phyloP scores from a whole-genome alignment of 2,329 filamentous ascomycete genomes.

The Fonsecaea erecta region DNA sequence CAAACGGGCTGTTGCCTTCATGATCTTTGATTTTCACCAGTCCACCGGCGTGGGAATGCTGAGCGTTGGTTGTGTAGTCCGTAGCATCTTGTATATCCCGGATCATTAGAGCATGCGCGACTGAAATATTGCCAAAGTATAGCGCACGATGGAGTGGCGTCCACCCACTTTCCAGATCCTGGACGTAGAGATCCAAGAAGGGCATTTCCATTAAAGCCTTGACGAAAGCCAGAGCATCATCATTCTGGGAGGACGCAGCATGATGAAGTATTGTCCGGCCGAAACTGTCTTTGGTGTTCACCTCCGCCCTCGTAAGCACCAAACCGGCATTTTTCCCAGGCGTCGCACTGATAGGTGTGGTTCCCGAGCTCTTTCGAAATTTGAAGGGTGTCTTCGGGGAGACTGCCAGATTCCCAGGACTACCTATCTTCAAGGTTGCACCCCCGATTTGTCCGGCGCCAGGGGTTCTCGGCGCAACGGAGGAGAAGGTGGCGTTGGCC shows the following conservation, averaged over 20 bases:
- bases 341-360: slow-evolving; percentile 19
- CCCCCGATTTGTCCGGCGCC: slow-evolving; percentile 48
- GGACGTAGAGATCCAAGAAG: slow-evolving; percentile 79
- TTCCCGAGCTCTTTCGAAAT: slow-evolving; percentile 36
- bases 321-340: slow-evolving; percentile 21
- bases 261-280: slow-evolving; percentile 85
- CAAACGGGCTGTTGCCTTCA: slow-evolving; percentile 92
- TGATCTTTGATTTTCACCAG: slow-evolving; percentile 95
- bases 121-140: slow-evolving; percentile 85
- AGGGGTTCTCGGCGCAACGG: slow-evolving; percentile 25
- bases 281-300: slow-evolving; percentile 82
- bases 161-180: slow-evolving; percentile 93
- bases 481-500: slow-evolving; percentile 67
- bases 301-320: slow-evolving; percentile 64
- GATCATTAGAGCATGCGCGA: slow-evolving; percentile 79
- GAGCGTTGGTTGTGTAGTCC: slow-evolving; percentile 63
- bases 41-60: slow-evolving; percentile 65
- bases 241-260: slow-evolving; percentile 74
- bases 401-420: slow-evolving; percentile 51
- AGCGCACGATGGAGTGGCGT: slow-evolving; percentile 89
- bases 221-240: slow-evolving; percentile 74
- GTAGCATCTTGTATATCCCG: slow-evolving; percentile 72
- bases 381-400: slow-evolving; percentile 47
- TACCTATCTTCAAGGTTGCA: slow-evolving; percentile 44
- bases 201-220: slow-evolving; percentile 80